Evolutionary conservation across 202 grass and related monocot species (phyloP), one percentile per base, ranked within the genome.

Genomic region (Setaria viridis): DNA sequence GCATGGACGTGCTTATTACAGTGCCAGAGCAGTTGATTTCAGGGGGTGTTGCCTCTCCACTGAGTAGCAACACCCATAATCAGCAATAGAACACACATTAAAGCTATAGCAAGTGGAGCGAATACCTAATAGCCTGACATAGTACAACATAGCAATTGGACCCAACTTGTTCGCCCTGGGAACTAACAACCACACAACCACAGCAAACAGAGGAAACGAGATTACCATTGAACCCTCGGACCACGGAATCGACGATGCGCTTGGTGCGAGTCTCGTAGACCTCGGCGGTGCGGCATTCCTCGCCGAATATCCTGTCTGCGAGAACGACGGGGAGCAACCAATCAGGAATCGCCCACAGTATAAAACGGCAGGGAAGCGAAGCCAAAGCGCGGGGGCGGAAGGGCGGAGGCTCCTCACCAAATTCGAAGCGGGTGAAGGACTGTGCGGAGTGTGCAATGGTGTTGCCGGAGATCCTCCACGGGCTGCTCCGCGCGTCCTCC

Each of bases 151-250:
- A 25, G 57, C 57, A 17, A 48, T 63, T 19, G 41, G 14, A 48
- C 58, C 55, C 16, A 53, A 33, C 19, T 50, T 46, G 32, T 62
- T 51, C 41, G 1, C 7, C 45, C 65, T 11, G 64, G n/a, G 11
- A 34, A 55, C 3, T 30, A 78, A 4, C 21, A 78, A 42, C 33
- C 64, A 34, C 2, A 4, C 21, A 78, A 42, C 33, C 64, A 34
- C 2, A 65, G 33, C 15, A 51, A 48, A 25, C 13, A 49, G 53
- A 45, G 13, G 5, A 13, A 72, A 5, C 17, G 75, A 57, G 42
- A 14, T 59, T 88, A 94, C 93, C 97, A 29, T 99, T 99, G 73
- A 99, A 99, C 1, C 97, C 97, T 45, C 87, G 86, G 13, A 99
- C 91, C 8, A 89, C 92, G 20, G 93, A 94, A 30, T 88, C 85